Percentiles rank a stretch among this genome's conserved stretches.
These are phyloP conservation scores for Apiotrichum laibachii DNA, from an alignment of 1,284 basidiomycete species.

Conservation along the genomic window DNA sequence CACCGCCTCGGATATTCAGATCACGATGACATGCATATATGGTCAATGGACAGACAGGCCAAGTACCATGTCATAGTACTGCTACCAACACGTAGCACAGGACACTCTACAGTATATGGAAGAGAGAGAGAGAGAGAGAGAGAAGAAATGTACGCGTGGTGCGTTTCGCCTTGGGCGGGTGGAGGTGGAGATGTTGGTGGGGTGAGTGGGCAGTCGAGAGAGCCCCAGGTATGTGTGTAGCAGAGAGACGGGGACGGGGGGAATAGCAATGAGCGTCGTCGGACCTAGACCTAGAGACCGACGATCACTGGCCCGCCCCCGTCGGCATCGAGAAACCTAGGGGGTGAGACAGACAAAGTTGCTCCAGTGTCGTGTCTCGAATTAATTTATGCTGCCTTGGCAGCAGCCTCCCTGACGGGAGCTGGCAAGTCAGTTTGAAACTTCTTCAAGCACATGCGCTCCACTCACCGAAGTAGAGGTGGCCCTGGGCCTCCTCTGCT, in stretches of 20 bases:
- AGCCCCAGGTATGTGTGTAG: not conserved
- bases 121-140: not conserved
- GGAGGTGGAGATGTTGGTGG: not conserved
- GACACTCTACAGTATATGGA: not conserved
- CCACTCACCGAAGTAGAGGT: conserved; percentile 72
- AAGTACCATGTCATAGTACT: not conserved
- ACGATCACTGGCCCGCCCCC: no score
- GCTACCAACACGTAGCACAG: not conserved
- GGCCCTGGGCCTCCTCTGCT: conserved; percentile 82
- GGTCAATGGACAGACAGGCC: conserved; percentile 5
- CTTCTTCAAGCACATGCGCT: no score
- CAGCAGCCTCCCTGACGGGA: conserved; percentile 22
- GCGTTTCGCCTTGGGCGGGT: not conserved
- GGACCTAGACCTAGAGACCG: no score
- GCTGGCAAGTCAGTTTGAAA: no score
- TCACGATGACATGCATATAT: conserved; percentile 5
- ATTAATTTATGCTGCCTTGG: conserved; percentile 8
- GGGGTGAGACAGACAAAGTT: not conserved
- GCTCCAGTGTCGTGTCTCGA: not conserved
- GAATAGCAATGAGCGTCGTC: no score
- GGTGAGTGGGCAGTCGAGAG: not conserved
- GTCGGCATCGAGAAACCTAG: not conserved
- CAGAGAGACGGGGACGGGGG: not conserved
- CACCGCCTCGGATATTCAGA: not conserved
- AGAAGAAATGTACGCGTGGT: not conserved